Evolutionary conservation across 2,329 filamentous ascomycete species (phyloP).

Genomic region (Diplodia mutila): DNA sequence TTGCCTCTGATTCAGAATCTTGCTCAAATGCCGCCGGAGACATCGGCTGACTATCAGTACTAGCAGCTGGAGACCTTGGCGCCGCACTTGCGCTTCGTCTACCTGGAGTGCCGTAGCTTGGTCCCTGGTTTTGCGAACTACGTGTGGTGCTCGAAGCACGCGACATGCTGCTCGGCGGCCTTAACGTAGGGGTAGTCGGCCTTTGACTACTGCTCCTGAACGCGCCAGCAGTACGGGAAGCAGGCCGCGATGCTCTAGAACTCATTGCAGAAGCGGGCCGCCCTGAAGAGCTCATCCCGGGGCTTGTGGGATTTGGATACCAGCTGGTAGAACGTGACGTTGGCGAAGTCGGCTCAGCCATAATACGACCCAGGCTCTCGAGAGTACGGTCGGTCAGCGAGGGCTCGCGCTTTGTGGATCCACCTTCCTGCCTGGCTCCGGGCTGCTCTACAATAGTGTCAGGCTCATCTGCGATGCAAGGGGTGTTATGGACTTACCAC

Average conservation of each 20-base stretch:
- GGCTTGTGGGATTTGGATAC: constrained; percentile 61
- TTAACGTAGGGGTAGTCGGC: constrained; percentile 13
- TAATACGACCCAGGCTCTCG: constrained; percentile 68
- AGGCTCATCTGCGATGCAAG: constrained; percentile 28
- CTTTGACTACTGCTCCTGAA: constrained; percentile 27
- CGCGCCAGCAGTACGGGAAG: constrained; percentile 15
- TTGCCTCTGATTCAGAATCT: constrained; percentile 21
- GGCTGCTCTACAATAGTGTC: constrained; percentile 28
- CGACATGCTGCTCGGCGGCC: constrained; percentile 26
- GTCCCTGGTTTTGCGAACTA: constrained; percentile 29
- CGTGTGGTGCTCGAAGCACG: constrained; percentile 38
- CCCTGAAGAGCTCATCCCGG: constrained; percentile 61
- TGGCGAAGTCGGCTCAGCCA: constrained; percentile 15
- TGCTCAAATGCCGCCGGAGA: background rate
- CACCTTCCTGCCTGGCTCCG: constrained; percentile 27
- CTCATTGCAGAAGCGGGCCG: constrained; percentile 63
- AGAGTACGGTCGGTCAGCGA: constrained; percentile 84
- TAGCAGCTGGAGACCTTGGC: constrained; percentile 29
- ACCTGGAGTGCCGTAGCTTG: constrained; percentile 41
- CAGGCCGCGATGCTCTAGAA: constrained; percentile 10
- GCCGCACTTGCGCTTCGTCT: constrained; percentile 43
- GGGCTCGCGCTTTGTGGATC: constrained; percentile 44
- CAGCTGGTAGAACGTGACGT: constrained; percentile 65
- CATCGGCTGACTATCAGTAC: constrained; percentile 13
- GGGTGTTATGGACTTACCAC: constrained; percentile 24